Base-by-base conservation (phyloP, 179 eudicot species). In the Silene coronaria region DNA sequence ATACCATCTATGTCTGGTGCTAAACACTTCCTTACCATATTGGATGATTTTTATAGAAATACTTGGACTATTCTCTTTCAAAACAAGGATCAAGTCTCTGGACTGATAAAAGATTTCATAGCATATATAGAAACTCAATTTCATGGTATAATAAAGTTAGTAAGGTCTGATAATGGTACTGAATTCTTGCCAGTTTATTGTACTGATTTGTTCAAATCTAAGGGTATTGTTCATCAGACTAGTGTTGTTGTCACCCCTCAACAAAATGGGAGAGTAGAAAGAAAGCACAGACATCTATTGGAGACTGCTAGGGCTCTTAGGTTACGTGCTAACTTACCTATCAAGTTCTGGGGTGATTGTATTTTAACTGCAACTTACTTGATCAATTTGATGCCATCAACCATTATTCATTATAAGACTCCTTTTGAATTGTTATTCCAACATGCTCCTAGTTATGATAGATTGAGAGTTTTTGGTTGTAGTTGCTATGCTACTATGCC, bases 361-460 rank as follows among this genome's bases (percentile, higher is more conserved):
- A 0, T 65, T 1, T 9, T 65, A 0, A n/a, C 70, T 0, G 46
- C 46, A 0, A 30, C 45, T 6, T n/a, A 30, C n/a, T 1, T 65
- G 12, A 30, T 32, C 0, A 65, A 65, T 0, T 5, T 27, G 9
- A 30, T 65, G 22, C 70, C 70, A 5, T 1, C 24, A 1, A 2
- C 23, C 2, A 2, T 32, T 2, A 1, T 65, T 0, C 1, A 65
- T 0, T 6, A 19, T 21, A 30, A 17, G 2, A 7, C 12, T 2
- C 70, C 23, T 14, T 32, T 2, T 30, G 45, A 30, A 5, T 0
- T 65, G 1, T 7, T 32, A 3, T 30, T 17, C 8, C 0, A 8
- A 0, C 0, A 17, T 0, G 19, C 0, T 12, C 45, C 23, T 30
- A 0, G 0, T 0, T 65, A 14, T n/a, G 4, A 16, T 5, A 0